These are phyloP conservation scores for Nakaseomyces glabratus DNA, from an alignment of 1,139 yeast species.

Conservation along the genomic window DNA sequence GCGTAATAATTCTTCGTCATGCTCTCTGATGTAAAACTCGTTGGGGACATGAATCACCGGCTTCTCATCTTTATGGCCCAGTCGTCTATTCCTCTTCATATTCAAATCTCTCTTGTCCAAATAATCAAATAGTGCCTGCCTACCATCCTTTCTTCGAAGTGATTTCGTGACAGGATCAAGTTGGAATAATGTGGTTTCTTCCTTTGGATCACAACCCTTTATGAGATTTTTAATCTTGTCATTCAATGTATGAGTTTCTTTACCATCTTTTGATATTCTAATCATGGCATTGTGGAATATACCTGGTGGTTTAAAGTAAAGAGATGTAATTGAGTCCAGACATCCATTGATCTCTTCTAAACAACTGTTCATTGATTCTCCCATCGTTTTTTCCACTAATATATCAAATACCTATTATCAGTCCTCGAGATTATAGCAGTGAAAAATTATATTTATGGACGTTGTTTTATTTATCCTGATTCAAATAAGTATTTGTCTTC, in stretches of 20 bases:
- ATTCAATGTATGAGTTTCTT: conserved; percentile 13
- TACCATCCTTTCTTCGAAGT: conserved; percentile 29
- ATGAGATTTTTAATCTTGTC: conserved; percentile 24
- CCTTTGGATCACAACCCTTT: conserved; percentile 27
- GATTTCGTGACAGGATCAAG: conserved; percentile 17
- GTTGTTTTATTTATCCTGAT: not conserved
- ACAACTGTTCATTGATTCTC: conserved; percentile 11
- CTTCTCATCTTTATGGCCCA: conserved; percentile 22
- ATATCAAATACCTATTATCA: not conserved
- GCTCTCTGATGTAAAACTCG: conserved; percentile 27
- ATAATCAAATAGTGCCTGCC: conserved; percentile 27
- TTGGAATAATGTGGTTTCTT: conserved; percentile 26
- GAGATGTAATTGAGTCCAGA: conserved; percentile 23
- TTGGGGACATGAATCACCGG: conserved; percentile 29
- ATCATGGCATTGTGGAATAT: conserved; percentile 30
- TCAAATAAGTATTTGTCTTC: too few species aligned
- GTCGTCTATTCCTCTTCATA: conserved; percentile 22
- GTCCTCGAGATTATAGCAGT: too few species aligned
- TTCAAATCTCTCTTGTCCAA: conserved; percentile 21
- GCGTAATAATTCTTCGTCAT: conserved; percentile 18
- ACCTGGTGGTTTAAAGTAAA: conserved; percentile 31
- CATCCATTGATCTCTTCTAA: conserved; percentile 25
- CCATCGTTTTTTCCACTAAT: not conserved
- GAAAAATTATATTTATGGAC: not conserved
- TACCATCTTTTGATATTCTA: conserved; percentile 12